Percentiles rank a stretch among this genome's conserved stretches.
These are phyloP conservation scores for Chalara sp. DNA, from an alignment of 2,329 filamentous ascomycete genomes.

Conservation along the genomic window DNA sequence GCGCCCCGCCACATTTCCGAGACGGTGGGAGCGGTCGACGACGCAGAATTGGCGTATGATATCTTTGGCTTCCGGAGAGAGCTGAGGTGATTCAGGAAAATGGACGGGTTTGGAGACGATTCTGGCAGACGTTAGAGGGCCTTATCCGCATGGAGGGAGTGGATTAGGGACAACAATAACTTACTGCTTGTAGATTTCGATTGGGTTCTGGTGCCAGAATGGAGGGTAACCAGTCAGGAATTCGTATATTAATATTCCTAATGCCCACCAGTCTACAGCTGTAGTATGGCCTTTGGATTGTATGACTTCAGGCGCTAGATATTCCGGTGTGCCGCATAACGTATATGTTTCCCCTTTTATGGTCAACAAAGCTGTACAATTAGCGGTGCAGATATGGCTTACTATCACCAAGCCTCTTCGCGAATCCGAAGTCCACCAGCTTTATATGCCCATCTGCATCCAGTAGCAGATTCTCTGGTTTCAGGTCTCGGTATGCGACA, in stretches of 20 bases:
- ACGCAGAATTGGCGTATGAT: slow-evolving; percentile 73
- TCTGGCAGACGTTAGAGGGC: slow-evolving; percentile 33
- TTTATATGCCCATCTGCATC: slow-evolving; percentile 75
- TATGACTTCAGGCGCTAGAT: slow-evolving; percentile 78
- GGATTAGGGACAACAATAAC: slow-evolving; percentile 19
- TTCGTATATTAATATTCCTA: slow-evolving; percentile 79
- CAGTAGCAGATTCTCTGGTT: slow-evolving; percentile 76
- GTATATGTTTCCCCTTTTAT: slow-evolving; percentile 50
- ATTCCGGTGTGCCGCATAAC: slow-evolving; percentile 77
- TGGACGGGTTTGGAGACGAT: slow-evolving; percentile 73
- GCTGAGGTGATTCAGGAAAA: slow-evolving; percentile 58
- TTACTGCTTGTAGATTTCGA: slow-evolving; percentile 78
- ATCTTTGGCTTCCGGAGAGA: slow-evolving; percentile 64
- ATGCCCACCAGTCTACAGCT: slow-evolving; percentile 82
- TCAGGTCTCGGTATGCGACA: slow-evolving; percentile 74
- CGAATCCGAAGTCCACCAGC: slow-evolving; percentile 80
- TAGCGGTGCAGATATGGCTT: slow-evolving; percentile 14
- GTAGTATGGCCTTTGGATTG: slow-evolving; percentile 71
- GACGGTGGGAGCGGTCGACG: slow-evolving; percentile 67
- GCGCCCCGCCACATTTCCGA: slow-evolving; percentile 74
- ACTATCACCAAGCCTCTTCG: slow-evolving; percentile 65
- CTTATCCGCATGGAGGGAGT: background rate
- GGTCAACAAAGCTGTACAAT: slow-evolving; percentile 1
- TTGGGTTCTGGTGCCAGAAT: slow-evolving; percentile 81
- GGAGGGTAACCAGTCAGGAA: slow-evolving; percentile 80